phyloP scores from a whole-genome alignment of 345 rosid genomes.

The Populus ilicifolia region DNA sequence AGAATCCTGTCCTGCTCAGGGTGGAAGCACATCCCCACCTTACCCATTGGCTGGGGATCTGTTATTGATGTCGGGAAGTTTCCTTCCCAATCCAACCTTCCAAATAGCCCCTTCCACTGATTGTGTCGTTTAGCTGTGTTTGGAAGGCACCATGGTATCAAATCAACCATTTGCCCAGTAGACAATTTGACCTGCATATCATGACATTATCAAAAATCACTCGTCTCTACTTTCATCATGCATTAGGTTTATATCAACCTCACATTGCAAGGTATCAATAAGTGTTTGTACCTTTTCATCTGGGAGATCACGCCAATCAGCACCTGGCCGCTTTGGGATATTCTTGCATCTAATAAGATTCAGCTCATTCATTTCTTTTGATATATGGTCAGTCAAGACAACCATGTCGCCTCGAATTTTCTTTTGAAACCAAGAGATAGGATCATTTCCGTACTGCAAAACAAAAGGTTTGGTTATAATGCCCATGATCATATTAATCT shows the following conservation, averaged over 20 bases:
- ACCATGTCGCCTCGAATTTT: conserved; percentile 49
- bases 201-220: background rate
- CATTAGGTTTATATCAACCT: background rate
- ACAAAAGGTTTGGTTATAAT: background rate
- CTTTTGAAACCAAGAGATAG: conserved; percentile 84
- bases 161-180: conserved; percentile 54
- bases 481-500: background rate
- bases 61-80: conserved; percentile 87
- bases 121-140: conserved; percentile 74
- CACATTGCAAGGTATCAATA: background rate
- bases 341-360: conserved; percentile 64
- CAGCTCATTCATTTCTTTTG: conserved; percentile 76
- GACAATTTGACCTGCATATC: conserved; percentile 54
- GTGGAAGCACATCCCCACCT: conserved; percentile 93
- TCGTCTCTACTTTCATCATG: background rate
- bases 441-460: conserved; percentile 52
- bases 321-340: conserved; percentile 81
- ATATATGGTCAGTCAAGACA: conserved; percentile 66
- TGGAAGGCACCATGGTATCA: conserved; percentile 80
- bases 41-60: conserved; percentile 92
- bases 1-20: conserved; percentile 85
- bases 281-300: conserved; percentile 50
- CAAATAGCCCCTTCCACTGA: conserved; percentile 85
- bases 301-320: conserved; percentile 90
- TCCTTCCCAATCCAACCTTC: conserved; percentile 92